Conservation (phyloP, 768 basidiomycete species). For the Psilocybe azurescens region DNA sequence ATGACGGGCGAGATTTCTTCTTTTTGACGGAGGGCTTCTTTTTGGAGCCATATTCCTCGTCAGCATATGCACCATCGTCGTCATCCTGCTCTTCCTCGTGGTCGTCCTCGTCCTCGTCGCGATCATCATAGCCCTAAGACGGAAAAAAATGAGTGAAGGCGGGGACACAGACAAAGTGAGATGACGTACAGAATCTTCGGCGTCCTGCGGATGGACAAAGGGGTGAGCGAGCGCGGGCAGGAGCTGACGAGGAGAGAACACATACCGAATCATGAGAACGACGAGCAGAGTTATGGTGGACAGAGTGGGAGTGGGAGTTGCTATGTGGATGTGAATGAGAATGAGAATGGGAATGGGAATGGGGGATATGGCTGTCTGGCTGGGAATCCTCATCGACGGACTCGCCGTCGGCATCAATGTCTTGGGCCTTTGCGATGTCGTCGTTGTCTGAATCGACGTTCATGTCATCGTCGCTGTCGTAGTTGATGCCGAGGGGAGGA, state of each 20-base stretch:
- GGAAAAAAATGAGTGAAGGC: slow-evolving; percentile 27
- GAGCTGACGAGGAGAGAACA: slow-evolving; percentile 20
- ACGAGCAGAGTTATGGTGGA: slow-evolving; percentile 27
- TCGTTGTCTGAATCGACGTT: slow-evolving; percentile 68
- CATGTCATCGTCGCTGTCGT: slow-evolving; percentile 72
- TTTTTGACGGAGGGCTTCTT: slow-evolving; percentile 66
- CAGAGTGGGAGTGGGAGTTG: no score
- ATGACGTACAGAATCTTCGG: slow-evolving; percentile 65
- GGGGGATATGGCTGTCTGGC: slow-evolving; percentile 35
- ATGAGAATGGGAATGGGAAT: slow-evolving; percentile 33
- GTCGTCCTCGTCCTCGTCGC: slow-evolving; percentile 72
- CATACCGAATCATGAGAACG: slow-evolving; percentile 46
- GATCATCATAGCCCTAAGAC: slow-evolving; percentile 53
- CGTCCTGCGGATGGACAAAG: slow-evolving; percentile 38
- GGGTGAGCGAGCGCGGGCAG: slow-evolving; percentile 17
- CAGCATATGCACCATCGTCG: slow-evolving; percentile 79
- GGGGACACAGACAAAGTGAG: slow-evolving; percentile 12
- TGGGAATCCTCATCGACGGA: slow-evolving; percentile 60
- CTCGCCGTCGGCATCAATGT: slow-evolving; percentile 69
- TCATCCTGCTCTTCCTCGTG: slow-evolving; percentile 64
- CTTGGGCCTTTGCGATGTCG: slow-evolving; percentile 53
- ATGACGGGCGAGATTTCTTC: slow-evolving; percentile 57
- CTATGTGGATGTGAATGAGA: no score
- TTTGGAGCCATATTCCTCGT: slow-evolving; percentile 70
- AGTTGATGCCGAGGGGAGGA: slow-evolving; percentile 58